Evolutionary conservation across 2,329 filamentous ascomycete genomes (phyloP), one percentile per base, ranked within the genome.

Genomic region (Xylaria sp.): DNA sequence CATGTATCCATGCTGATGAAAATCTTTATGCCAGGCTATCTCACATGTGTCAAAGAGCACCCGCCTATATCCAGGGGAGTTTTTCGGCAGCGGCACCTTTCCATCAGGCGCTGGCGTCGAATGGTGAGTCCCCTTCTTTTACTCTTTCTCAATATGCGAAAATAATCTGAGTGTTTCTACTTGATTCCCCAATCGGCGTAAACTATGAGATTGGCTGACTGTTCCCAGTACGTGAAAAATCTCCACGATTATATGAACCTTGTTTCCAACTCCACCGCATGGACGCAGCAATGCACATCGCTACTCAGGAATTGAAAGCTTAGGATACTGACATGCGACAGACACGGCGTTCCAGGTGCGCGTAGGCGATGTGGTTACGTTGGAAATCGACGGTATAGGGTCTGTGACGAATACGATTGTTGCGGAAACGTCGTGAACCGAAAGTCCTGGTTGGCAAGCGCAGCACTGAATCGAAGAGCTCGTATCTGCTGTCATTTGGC

Each of bases 361-460:
- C n/a, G 65, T 74, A 7, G 75, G 74, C 12, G 75, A 77, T 39
- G 65, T 70, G 0, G 75, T 77, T 15, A 73, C 54, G 44, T 68
- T 77, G 15, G 75, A 77, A 62, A 76, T 77, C 18, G 74, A 77
- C 50, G 74, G 74, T 3, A 72, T 77, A 23, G 75, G 75, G 13
- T 72, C 69, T n/a, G 72, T 77, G 44, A 76, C 74, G 3, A 77
- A 77, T 59, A 71, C 64, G 2, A 75, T 77, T 31, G 66, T 75
- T n/a, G 50, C 67, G 2, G 72, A 72, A 56, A 37, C 50, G 41
- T 65, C 4, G 15, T 61, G 57, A 59, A 41, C 44, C 31, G 39
- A 28, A 37, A 37, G 28, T 9, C 18, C 18, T n/a, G 4, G 7
- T 31, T n/a, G 15, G 15, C 31, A 6, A 34, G n/a, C 46, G 7